These are phyloP conservation scores for Vanderwaltozyma polyspora DNA, from an alignment of 805 yeast genomes.

Conservation along the genomic window DNA sequence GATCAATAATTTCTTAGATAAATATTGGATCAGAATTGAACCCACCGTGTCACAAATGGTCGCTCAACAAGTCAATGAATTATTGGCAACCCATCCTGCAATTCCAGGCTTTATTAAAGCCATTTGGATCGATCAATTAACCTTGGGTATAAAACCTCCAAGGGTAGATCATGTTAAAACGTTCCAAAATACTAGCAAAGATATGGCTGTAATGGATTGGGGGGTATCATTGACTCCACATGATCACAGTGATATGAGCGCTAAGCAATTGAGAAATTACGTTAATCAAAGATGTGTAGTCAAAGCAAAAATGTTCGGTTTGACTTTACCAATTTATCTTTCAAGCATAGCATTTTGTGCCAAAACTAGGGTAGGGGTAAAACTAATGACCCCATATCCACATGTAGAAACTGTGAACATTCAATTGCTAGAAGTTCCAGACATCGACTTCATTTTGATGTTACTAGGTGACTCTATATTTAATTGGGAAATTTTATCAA, in stretches of 20 bases:
- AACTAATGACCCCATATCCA: conserved; percentile 85
- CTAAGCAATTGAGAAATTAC: conserved; percentile 71
- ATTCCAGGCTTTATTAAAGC: conserved; percentile 75
- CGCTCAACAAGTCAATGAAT: conserved; percentile 74
- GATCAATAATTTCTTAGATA: conserved; percentile 80
- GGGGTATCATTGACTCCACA: conserved; percentile 87
- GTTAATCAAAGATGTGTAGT: conserved; percentile 75
- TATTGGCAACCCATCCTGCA: conserved; percentile 60
- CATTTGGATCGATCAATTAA: conserved; percentile 77
- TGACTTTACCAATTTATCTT: conserved; percentile 68
- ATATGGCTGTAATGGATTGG: conserved; percentile 98
- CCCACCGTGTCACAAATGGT: conserved; percentile 82
- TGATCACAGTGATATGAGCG: conserved; percentile 70
- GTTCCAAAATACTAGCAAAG: conserved; percentile 78
- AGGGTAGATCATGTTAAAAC: conserved; percentile 86
- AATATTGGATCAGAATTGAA: conserved; percentile 85
- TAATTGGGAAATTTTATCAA: conserved; percentile 74
- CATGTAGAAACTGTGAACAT: conserved; percentile 86
- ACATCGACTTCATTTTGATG: conserved; percentile 71
- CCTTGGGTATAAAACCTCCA: conserved; percentile 93
- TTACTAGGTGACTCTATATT: conserved; percentile 68
- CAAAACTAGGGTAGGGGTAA: conserved; percentile 65
- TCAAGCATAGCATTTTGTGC: conserved; percentile 72
- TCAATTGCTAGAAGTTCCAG: conserved; percentile 76
- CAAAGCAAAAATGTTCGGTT: conserved; percentile 72